phyloP scores from a whole-genome alignment of 2,329 filamentous ascomycete species.

The Ploettnerulaceae sp. region DNA sequence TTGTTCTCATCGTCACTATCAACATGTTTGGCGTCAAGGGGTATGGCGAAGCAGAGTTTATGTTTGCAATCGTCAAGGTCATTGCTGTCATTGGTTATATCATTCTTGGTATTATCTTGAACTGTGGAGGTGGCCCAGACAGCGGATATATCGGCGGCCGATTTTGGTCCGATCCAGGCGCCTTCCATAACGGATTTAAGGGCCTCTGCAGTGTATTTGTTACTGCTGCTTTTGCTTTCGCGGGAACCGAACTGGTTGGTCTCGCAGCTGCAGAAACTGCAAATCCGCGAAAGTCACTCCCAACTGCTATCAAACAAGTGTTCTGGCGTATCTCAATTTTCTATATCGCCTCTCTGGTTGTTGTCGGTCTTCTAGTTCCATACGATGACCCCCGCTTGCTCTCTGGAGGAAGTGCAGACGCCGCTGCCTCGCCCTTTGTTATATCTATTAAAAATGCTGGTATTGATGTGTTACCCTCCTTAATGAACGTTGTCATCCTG shows the following conservation, averaged over 20 bases:
- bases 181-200: constrained; percentile 79
- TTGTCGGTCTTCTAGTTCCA: constrained; percentile 79
- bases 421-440: constrained; percentile 82
- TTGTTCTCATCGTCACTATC: constrained; percentile 69
- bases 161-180: constrained; percentile 76
- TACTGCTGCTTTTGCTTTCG: constrained; percentile 71
- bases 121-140: constrained; percentile 71
- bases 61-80: constrained; percentile 83
- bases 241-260: constrained; percentile 71
- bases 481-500: constrained; percentile 95
- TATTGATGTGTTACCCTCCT: constrained; percentile 72
- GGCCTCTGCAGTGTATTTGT: constrained; percentile 76
- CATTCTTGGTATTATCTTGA: constrained; percentile 79
- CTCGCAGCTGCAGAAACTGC: constrained; percentile 72
- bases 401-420: constrained; percentile 53
- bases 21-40: constrained; percentile 86
- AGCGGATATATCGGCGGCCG: constrained; percentile 74
- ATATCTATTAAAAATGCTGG: constrained; percentile 84
- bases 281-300: constrained; percentile 77
- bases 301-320: constrained; percentile 85
- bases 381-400: constrained; percentile 64
- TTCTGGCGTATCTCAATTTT: constrained; percentile 93
- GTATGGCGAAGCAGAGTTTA: constrained; percentile 85
- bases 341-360: constrained; percentile 75
- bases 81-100: constrained; percentile 84